A percentile compares a stretch with the other conserved stretches of the same genome.
These are phyloP conservation scores for Fusarium sp. DNA, from an alignment of 2,329 filamentous ascomycete genomes.

Conservation along the genomic window DNA sequence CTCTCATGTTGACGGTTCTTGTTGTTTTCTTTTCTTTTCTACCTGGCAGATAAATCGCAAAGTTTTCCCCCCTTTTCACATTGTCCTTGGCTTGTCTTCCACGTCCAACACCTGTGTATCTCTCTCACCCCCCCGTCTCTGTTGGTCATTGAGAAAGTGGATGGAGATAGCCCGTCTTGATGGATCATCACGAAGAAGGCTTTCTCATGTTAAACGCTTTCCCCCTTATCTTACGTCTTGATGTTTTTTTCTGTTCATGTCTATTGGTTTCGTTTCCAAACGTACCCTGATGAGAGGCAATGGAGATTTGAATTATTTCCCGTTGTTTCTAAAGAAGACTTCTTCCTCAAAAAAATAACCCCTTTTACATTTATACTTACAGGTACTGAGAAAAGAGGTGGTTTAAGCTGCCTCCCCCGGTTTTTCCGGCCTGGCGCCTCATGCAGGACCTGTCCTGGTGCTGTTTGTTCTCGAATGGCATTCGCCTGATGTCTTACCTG, in stretches of 20 bases:
- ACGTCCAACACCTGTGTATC: constrained; percentile 43
- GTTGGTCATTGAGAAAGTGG: constrained; percentile 40
- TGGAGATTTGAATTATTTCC: constrained; percentile 31
- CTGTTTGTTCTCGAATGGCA: constrained; percentile 8
- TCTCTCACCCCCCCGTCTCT: constrained; percentile 32
- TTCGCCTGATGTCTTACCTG: constrained; percentile 2
- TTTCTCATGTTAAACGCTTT: constrained; percentile 44
- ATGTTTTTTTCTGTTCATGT: constrained; percentile 36
- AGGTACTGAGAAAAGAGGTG: constrained; percentile 16
- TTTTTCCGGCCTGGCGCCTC: constrained; percentile 9
- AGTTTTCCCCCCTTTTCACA: constrained; percentile 35
- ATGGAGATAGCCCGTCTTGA: constrained; percentile 36
- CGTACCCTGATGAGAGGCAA: constrained; percentile 27
- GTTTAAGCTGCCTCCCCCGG: constrained; percentile 11
- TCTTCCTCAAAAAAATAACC: constrained; percentile 17
- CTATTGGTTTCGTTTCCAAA: constrained; percentile 40
- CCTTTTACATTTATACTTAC: constrained; percentile 36
- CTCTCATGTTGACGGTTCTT: constrained; percentile 43
- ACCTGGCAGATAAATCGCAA: constrained; percentile 51
- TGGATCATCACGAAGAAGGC: constrained; percentile 51
- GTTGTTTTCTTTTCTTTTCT: constrained; percentile 38
- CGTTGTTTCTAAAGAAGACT: constrained; percentile 28
- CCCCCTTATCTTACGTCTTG: constrained; percentile 39
- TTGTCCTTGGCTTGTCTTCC: constrained; percentile 29
- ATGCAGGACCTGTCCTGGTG: constrained; percentile 9